Percentiles rank a stretch among this genome's conserved stretches.
Conservation (phyloP, 108 stramenopile species). For the Epipyxis sp. region DNA sequence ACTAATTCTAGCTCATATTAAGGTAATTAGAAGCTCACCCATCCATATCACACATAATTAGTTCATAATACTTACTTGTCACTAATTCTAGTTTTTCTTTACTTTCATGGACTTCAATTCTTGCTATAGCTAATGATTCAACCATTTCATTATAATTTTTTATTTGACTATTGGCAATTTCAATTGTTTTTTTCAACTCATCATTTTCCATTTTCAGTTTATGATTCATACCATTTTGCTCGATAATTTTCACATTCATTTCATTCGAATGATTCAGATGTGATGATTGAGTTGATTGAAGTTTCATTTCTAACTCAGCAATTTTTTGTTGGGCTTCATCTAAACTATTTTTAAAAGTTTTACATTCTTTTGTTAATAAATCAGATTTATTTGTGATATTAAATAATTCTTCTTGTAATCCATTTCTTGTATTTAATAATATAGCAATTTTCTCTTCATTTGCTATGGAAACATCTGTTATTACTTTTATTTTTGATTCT, state of each 20-base stretch:
- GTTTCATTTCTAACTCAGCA: too few relatives aligned
- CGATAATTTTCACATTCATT: not conserved
- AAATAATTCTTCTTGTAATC: not conserved
- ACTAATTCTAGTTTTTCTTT: not conserved
- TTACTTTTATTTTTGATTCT: too few relatives aligned
- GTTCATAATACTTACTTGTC: too few relatives aligned
- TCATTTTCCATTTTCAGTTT: not conserved
- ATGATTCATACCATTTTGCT: not conserved
- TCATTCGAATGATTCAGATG: too few relatives aligned
- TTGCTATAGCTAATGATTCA: not conserved
- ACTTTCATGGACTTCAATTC: not conserved
- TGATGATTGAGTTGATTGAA: too few relatives aligned
- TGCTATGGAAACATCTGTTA: too few relatives aligned
- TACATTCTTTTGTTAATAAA: too few relatives aligned
- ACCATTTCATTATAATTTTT: not conserved
- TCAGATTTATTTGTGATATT: not conserved
- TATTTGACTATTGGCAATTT: not conserved
- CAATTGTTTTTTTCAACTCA: not conserved
- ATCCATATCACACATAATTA: too few relatives aligned
- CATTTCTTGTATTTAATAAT: not conserved
- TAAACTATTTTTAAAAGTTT: too few relatives aligned
- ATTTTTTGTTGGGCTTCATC: too few relatives aligned
- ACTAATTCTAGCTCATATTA: too few relatives aligned
- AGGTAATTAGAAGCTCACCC: too few relatives aligned
- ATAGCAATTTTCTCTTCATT: not conserved